These are phyloP conservation scores for Lagenaria siceraria DNA, from an alignment of 306 rosid species.

Conservation along the genomic window DNA sequence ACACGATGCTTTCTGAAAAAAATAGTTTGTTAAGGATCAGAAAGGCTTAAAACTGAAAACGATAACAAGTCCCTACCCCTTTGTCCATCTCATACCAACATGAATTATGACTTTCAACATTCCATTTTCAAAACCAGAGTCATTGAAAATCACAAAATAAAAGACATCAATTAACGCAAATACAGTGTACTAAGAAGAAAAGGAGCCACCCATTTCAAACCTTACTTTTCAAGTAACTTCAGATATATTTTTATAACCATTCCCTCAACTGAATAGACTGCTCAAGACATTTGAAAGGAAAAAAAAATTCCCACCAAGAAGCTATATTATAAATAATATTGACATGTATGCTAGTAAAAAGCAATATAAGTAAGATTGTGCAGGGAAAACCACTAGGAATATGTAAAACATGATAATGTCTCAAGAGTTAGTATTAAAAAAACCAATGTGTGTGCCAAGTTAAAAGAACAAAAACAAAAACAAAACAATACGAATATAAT, in stretches of 20 bases:
- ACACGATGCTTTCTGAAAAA: slow-evolving; percentile 73
- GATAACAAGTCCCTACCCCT: slow-evolving; percentile 12
- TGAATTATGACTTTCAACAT: not conserved
- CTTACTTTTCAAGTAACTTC: not conserved
- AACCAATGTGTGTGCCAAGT: not conserved
- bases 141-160: not conserved
- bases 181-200: not conserved
- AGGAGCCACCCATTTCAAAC: not conserved
- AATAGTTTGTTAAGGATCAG: slow-evolving; percentile 2
- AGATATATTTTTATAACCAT: not conserved
- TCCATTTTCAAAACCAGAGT: not conserved
- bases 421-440: not conserved
- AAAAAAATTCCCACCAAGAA: not conserved
- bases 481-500: not conserved
- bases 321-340: not conserved
- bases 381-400: not conserved
- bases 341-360: not conserved
- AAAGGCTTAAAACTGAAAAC: not conserved
- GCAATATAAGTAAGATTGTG: not conserved
- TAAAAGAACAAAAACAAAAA: no score
- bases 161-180: not conserved
- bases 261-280: not conserved
- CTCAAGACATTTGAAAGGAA: not conserved
- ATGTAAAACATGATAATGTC: not conserved
- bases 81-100: not conserved